Evolutionary conservation across 2,329 filamentous ascomycete genomes (phyloP).

Genomic region (Xylaria sp.): DNA sequence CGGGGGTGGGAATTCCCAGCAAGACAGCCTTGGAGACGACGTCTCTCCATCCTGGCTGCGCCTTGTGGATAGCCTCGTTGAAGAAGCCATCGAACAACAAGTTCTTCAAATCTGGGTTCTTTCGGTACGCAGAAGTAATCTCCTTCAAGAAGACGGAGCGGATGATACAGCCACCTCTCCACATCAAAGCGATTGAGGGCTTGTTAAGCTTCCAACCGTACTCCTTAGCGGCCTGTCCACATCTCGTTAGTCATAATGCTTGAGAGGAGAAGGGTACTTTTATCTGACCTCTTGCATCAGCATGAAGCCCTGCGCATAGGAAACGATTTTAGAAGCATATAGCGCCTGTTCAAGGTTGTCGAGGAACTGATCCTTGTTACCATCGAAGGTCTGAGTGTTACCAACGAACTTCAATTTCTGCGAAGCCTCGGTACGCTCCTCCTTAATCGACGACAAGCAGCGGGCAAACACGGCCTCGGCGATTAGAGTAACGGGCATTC

Average conservation of each 20-base stretch:
- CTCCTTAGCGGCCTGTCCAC: constrained; percentile 81
- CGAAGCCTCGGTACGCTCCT: constrained; percentile 84
- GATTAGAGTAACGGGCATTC: constrained; percentile 97
- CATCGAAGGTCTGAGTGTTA: constrained; percentile 79
- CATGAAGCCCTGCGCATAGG: constrained; percentile 99
- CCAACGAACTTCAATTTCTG: constrained; percentile 75
- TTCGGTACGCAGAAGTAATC: constrained; percentile 96
- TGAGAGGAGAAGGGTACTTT: not conserved
- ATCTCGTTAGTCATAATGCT: constrained; percentile 13
- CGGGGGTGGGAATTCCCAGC: constrained; percentile 93
- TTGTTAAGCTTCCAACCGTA: constrained; percentile 99
- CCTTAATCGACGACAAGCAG: constrained; percentile 93
- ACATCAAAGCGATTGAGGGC: constrained; percentile 99
- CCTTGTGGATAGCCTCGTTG: constrained; percentile 98
- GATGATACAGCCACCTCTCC: constrained; percentile 99
- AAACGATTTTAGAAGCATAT: constrained; percentile 99
- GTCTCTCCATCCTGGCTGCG: constrained; percentile 90
- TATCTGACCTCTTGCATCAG: constrained; percentile 89
- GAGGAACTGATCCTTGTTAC: constrained; percentile 91
- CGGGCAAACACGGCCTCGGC: constrained; percentile 95
- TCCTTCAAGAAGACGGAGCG: constrained; percentile 99
- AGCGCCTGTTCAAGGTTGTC: constrained; percentile 98
- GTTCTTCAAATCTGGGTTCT: constrained; percentile 94
- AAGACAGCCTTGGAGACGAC: constrained; percentile 90
- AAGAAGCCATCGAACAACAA: constrained; percentile 99